Conservation (phyloP, 192 early-diverging fungal genomes). For the Radiomyces spectabilis region DNA sequence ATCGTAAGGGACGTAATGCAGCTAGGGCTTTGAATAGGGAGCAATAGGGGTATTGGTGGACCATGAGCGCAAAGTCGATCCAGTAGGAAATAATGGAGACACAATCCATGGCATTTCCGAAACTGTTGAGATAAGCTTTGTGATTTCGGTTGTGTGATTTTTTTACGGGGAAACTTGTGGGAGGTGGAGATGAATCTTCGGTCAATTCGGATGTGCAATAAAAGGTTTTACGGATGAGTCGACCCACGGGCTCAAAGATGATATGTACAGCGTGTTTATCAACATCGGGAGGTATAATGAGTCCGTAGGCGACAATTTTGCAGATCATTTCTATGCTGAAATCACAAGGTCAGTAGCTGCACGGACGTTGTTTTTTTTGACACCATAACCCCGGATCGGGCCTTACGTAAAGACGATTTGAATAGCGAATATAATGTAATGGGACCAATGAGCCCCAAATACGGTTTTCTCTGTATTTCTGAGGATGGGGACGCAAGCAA, state of each 20-base stretch:
- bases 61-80: constrained; percentile 43
- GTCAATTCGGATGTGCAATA: not conserved
- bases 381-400: no score
- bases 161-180: not conserved
- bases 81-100: constrained; percentile 41
- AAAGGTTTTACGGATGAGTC: not conserved
- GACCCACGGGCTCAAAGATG: not conserved
- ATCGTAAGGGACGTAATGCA: constrained; percentile 37
- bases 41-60: constrained; percentile 22
- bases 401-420: constrained; percentile 37
- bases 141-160: constrained; percentile 1
- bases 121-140: constrained; percentile 31
- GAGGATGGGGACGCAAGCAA: constrained; percentile 29
- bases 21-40: constrained; percentile 44
- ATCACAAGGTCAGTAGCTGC: not conserved
- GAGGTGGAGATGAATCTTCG: not conserved
- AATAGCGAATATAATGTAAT: constrained; percentile 31
- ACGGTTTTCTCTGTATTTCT: constrained; percentile 20
- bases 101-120: constrained; percentile 39
- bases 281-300: constrained; percentile 12
- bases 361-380: not conserved
- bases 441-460: constrained; percentile 34
- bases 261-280: not conserved
- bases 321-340: constrained; percentile 20
- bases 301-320: constrained; percentile 38